Percentiles rank a stretch among this genome's conserved stretches.
These are phyloP conservation scores for Moricandia arvensis DNA, from an alignment of 345 rosid genomes.

Conservation along the genomic window DNA sequence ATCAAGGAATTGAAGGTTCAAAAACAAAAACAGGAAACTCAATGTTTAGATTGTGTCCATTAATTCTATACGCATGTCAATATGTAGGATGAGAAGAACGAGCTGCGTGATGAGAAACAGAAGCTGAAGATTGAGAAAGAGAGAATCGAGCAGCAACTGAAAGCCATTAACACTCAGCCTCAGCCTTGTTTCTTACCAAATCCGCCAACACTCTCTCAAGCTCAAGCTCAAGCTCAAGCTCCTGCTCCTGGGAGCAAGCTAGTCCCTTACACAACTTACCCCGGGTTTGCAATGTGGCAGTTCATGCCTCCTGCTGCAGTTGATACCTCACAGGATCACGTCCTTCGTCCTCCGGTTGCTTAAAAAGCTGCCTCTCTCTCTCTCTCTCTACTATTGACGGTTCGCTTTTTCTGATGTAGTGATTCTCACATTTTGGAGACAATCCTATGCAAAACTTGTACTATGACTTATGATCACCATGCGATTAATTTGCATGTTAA, in stretches of 20 bases:
- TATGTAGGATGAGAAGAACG: slow-evolving; percentile 44
- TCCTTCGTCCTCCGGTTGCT: background rate
- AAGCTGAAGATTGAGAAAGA: slow-evolving; percentile 84
- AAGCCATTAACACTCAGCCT: slow-evolving; percentile 39
- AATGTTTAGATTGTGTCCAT: background rate
- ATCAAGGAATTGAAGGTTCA: slow-evolving; percentile 71
- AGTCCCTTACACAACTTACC: slow-evolving; percentile 76
- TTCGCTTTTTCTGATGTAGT: background rate
- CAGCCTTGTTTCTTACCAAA: slow-evolving; percentile 58
- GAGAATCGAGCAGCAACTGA: slow-evolving; percentile 55
- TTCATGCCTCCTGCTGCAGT: slow-evolving; percentile 92
- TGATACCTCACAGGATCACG: slow-evolving; percentile 94
- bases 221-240: slow-evolving; percentile 54
- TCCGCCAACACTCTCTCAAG: slow-evolving; percentile 61
- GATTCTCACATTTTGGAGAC: background rate
- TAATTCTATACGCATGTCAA: background rate
- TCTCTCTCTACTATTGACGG: background rate
- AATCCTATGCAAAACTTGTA: background rate
- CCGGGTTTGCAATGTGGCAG: slow-evolving; percentile 96
- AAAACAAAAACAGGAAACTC: too few species aligned
- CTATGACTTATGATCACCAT: background rate
- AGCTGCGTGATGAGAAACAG: slow-evolving; percentile 80
- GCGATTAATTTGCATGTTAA: background rate
- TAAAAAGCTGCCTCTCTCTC: background rate
- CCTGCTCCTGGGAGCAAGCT: slow-evolving; percentile 83